Base-by-base conservation (phyloP, 1,284 basidiomycete species). In the Omphalotus olearius region DNA sequence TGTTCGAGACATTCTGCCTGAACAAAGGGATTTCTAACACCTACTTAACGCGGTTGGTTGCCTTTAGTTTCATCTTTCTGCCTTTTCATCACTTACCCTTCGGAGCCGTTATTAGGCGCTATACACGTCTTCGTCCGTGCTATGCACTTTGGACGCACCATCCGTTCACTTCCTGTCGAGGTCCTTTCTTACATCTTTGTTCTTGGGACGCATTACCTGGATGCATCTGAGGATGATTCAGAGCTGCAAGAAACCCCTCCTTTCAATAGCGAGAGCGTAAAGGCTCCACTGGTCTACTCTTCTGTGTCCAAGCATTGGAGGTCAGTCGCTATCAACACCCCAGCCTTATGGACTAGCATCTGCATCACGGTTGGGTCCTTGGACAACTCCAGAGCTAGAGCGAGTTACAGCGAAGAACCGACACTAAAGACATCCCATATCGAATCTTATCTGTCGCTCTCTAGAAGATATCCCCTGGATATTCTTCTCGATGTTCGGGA, bases 401-500 rank as follows among this genome's bases (percentile, higher is more conserved):
- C 28, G 43, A 56, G 45, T 48, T 33, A 47, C 13, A n/a, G n/a
- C n/a, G 25, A 47, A 14, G 10, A 17, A 26, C 45, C 40, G 37
- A 45, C 55, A 30, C 59, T 73, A 26, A 63, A 73, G 59, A 64
- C 65, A 4, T 59, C 57, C 17, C 65, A 66, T 55, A 61, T 76
- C 49, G 59, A 56, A 6, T 59, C 65, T 10, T 76, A 71, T 58
- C 64, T 80, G 25, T 54, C 65, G 33, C 68, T 71, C 33, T 80
- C 76, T 7, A 64, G 69, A n/a, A 69, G 67, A 35, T 69, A 69
- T 54, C 70, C 77, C 0, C 59, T 81, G n/a, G 72, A 78, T 50
- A 74, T 82, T 52, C 68, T 76, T 38, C 73, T 82, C 47, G 75
- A 82, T 56, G 79, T 70, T 43, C 69, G 78, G 53, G 79, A 82